Evolutionary conservation across 352 stramenopile species (phyloP).

Genomic region (Globisporangium lucens): DNA sequence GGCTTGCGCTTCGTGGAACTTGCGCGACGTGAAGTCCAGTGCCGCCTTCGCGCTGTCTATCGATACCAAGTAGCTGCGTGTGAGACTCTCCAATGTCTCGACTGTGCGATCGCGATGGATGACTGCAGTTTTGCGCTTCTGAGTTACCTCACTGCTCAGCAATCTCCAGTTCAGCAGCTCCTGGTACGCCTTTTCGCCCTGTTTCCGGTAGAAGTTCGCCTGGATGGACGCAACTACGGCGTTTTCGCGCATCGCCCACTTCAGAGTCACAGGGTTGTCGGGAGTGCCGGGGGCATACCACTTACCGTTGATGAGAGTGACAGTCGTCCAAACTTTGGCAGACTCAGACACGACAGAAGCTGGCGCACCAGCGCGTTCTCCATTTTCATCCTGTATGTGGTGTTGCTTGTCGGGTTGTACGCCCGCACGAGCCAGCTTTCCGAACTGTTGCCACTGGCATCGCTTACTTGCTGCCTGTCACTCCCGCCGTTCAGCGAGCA

Average conservation of each 20-base stretch:
- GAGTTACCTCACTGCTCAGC: constrained; percentile 34
- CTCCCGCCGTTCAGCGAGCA: constrained; percentile 36
- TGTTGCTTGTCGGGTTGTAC: constrained; percentile 57
- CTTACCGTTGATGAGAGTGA: constrained; percentile 10
- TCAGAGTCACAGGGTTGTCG: constrained; percentile 21
- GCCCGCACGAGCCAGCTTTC: constrained; percentile 62
- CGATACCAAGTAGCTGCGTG: constrained; percentile 21
- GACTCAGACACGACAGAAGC: constrained; percentile 22
- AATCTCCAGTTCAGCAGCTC: constrained; percentile 38
- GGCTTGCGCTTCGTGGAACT: constrained; percentile 59
- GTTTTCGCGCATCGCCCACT: constrained; percentile 18
- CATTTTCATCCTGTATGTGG: constrained; percentile 49
- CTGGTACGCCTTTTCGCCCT: constrained; percentile 18
- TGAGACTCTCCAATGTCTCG: constrained; percentile 19
- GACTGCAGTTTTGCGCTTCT: constrained; percentile 31
- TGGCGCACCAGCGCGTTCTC: constrained; percentile 44
- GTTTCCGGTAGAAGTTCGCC: constrained; percentile 24
- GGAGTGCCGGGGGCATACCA: background rate
- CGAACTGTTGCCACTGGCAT: background rate
- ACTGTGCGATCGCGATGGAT: constrained; percentile 27
- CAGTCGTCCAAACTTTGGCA: background rate
- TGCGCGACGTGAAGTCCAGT: constrained; percentile 49
- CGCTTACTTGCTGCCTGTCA: background rate
- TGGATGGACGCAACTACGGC: constrained; percentile 18
- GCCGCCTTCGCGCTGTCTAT: constrained; percentile 38